These are phyloP conservation scores for Diutina sp. DNA, from an alignment of 1,139 yeast species.

Conservation along the genomic window DNA sequence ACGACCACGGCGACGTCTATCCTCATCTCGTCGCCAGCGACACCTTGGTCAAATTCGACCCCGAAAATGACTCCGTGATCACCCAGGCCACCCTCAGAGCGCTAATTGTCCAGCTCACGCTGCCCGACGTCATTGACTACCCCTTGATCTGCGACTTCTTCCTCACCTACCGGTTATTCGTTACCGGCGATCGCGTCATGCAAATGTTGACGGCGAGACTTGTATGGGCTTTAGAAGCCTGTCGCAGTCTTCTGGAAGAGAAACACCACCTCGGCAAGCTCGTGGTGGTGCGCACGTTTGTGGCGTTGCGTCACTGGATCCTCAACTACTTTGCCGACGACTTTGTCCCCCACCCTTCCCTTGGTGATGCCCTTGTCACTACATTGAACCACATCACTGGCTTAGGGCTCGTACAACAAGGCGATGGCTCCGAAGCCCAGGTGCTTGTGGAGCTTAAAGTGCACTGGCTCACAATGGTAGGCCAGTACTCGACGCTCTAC, in stretches of 20 bases:
- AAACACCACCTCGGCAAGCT: slow-evolving; percentile 40
- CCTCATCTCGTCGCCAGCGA: not conserved
- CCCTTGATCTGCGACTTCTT: slow-evolving; percentile 74
- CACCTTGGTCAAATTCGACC: not conserved
- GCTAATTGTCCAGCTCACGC: slow-evolving; percentile 60
- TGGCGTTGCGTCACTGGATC: slow-evolving; percentile 80
- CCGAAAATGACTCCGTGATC: not conserved
- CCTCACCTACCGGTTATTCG: slow-evolving; percentile 66
- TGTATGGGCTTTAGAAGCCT: slow-evolving; percentile 55
- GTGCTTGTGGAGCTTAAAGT: slow-evolving; percentile 29
- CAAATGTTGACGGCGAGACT: slow-evolving; percentile 51
- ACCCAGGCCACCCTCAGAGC: slow-evolving; percentile 30
- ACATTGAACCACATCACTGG: slow-evolving; percentile 34
- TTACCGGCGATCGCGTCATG: slow-evolving; percentile 44
- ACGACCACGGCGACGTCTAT: not conserved
- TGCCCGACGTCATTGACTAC: slow-evolving; percentile 72
- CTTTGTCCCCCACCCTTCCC: slow-evolving; percentile 31
- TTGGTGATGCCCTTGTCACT: slow-evolving; percentile 36
- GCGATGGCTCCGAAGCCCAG: slow-evolving; percentile 23
- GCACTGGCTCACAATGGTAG: slow-evolving; percentile 18
- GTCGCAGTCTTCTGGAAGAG: slow-evolving; percentile 17
- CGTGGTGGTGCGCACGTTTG: slow-evolving; percentile 76
- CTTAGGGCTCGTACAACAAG: slow-evolving; percentile 17
- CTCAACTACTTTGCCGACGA: slow-evolving; percentile 66
- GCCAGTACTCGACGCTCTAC: not conserved